Conservation (phyloP, 2,329 filamentous ascomycete species). For the Talaromyces sp. region DNA sequence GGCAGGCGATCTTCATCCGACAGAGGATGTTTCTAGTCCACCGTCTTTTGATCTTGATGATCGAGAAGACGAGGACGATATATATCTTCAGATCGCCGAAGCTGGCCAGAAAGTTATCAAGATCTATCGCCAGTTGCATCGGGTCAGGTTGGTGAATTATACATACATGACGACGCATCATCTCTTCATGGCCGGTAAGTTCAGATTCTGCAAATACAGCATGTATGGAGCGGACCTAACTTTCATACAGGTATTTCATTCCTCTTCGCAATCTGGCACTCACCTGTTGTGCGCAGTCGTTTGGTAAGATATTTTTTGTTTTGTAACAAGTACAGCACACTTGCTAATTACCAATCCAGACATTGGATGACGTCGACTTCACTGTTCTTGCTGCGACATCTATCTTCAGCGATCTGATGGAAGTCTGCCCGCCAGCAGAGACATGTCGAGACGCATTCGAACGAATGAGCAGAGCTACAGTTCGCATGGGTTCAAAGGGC, state of each 20-base stretch:
- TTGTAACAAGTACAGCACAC: background rate
- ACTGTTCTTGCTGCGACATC: constrained; percentile 91
- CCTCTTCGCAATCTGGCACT: constrained; percentile 96
- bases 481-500: constrained; percentile 87
- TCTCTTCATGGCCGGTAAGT: constrained; percentile 86
- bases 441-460: constrained; percentile 93
- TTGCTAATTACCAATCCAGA: constrained; percentile 40
- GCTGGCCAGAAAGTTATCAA: constrained; percentile 90
- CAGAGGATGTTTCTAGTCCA: constrained; percentile 59
- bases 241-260: constrained; percentile 68
- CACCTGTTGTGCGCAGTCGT: constrained; percentile 77
- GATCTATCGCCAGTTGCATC: constrained; percentile 83
- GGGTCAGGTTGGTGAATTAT: constrained; percentile 87
- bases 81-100: constrained; percentile 92
- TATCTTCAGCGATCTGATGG: constrained; percentile 83
- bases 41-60: constrained; percentile 45
- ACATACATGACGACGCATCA: constrained; percentile 95
- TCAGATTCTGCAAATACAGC: background rate
- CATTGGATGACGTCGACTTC: constrained; percentile 95
- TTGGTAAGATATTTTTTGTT: constrained; percentile 59
- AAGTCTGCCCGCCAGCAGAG: constrained; percentile 92
- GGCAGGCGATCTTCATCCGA: constrained; percentile 67
- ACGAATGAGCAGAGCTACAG: constrained; percentile 88
- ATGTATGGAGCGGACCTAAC: background rate
- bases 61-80: constrained; percentile 74